Conservation (phyloP, 1,284 basidiomycete species). For the Malassezia nana region DNA sequence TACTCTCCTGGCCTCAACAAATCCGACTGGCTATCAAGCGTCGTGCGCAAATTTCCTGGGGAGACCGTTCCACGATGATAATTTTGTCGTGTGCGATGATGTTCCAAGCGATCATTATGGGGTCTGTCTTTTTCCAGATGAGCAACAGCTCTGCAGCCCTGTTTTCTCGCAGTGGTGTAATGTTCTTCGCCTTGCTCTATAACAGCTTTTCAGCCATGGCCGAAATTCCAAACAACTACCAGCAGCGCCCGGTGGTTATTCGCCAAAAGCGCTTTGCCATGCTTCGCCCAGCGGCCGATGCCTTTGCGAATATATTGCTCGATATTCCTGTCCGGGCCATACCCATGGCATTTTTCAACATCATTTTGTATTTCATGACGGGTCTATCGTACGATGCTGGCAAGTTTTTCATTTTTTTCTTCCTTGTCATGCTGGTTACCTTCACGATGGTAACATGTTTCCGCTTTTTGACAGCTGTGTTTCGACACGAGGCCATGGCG, state of each 20-base stretch:
- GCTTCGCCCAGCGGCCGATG: slow-evolving; percentile 31
- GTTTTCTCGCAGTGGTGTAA: slow-evolving; percentile 56
- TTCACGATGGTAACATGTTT: slow-evolving; percentile 39
- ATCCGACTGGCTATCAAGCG: slow-evolving; percentile 59
- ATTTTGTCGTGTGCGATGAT: slow-evolving; percentile 39
- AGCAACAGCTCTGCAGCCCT: slow-evolving; percentile 59
- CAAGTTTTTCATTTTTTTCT: slow-evolving; percentile 36
- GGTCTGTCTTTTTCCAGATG: slow-evolving; percentile 64
- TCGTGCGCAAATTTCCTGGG: slow-evolving; percentile 60
- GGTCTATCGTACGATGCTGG: slow-evolving; percentile 23
- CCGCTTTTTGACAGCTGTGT: slow-evolving; percentile 25
- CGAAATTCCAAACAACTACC: slow-evolving; percentile 29
- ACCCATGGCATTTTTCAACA: slow-evolving; percentile 22
- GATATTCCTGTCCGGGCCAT: slow-evolving; percentile 34
- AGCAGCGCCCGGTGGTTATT: slow-evolving; percentile 36
- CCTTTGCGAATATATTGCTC: slow-evolving; percentile 28
- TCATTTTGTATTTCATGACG: slow-evolving; percentile 40
- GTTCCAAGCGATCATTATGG: slow-evolving; percentile 61
- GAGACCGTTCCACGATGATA: slow-evolving; percentile 52
- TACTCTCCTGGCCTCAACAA: slow-evolving; percentile 50
- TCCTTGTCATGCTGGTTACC: slow-evolving; percentile 20
- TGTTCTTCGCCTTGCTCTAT: slow-evolving; percentile 41
- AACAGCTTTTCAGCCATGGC: slow-evolving; percentile 51
- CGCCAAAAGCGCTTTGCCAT: slow-evolving; percentile 34
- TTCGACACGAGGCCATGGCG: slow-evolving; percentile 23